phyloP scores from a whole-genome alignment of 345 rosid species.

The Noccaea bulbosa region DNA sequence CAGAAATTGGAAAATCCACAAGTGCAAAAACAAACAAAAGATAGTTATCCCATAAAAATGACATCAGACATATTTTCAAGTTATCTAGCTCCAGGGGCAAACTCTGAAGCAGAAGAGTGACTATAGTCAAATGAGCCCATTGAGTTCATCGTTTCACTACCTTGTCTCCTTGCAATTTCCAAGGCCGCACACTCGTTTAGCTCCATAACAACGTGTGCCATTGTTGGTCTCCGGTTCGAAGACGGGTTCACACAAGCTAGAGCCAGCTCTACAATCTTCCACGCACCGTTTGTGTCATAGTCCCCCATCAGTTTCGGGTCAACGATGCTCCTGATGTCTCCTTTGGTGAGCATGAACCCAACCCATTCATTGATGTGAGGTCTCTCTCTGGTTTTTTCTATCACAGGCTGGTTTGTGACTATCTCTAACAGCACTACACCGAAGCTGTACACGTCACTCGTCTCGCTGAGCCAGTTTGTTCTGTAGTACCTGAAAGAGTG shows the following conservation, averaged over 20 bases:
- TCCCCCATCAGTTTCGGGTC: conserved; percentile 54
- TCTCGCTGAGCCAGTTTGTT: conserved; percentile 51
- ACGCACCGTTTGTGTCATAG: conserved; percentile 46
- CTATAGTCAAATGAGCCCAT: not conserved
- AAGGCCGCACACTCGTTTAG: conserved; percentile 47
- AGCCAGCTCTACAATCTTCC: conserved; percentile 59
- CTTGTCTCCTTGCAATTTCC: conserved; percentile 28
- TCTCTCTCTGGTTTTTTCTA: conserved; percentile 33
- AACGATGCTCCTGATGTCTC: conserved; percentile 50
- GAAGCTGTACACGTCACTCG: conserved; percentile 63
- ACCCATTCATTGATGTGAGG: conserved; percentile 51
- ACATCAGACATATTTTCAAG: not conserved
- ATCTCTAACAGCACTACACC: conserved; percentile 59
- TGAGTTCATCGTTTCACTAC: conserved; percentile 27
- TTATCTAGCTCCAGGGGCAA: conserved; percentile 40
- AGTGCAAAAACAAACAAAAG: not conserved
- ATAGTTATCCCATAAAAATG: not conserved
- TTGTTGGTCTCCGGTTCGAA: conserved; percentile 47
- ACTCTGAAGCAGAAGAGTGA: conserved; percentile 26
- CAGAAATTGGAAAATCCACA: not conserved
- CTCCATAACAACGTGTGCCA: conserved; percentile 48
- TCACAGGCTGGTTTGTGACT: conserved; percentile 51
- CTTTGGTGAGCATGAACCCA: conserved; percentile 45
- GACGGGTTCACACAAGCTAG: conserved; percentile 44
- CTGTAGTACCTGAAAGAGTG: conserved; percentile 35